A percentile compares a stretch with the other conserved stretches of the same genome.
phyloP scores from a whole-genome alignment of 768 basidiomycete genomes.

The Hemileccinum rubropunctum region DNA sequence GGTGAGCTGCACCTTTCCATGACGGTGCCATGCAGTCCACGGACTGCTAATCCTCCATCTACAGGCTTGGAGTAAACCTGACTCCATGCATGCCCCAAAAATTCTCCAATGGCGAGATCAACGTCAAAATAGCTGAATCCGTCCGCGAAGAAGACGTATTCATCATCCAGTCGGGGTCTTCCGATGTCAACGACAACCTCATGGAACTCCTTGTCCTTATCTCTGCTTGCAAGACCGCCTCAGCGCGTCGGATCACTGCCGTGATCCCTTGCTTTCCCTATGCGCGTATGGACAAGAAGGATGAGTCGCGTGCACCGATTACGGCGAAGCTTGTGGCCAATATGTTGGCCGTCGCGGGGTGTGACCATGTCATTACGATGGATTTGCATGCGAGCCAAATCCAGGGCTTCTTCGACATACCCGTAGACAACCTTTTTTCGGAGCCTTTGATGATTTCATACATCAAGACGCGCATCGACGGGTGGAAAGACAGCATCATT shows the following conservation, averaged over 20 bases:
- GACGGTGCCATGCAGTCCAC: conserved; percentile 35
- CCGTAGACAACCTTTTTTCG: conserved; percentile 95
- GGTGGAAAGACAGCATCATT: conserved; percentile 86
- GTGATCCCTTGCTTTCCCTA: conserved; percentile 99
- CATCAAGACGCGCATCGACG: conserved; percentile 81
- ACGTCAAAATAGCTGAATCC: conserved; percentile 92
- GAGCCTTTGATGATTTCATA: conserved; percentile 94
- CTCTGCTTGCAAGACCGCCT: conserved; percentile 96
- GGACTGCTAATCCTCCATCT: conserved; percentile 48
- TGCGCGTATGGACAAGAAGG: conserved; percentile 97
- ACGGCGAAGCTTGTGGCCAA: conserved; percentile 98
- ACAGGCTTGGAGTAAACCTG: conserved; percentile 86
- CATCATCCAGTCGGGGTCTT: conserved; percentile 90
- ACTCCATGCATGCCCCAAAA: conserved; percentile 83
- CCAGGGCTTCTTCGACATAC: conserved; percentile 98
- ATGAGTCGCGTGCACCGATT: conserved; percentile 93
- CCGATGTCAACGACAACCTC: conserved; percentile 91
- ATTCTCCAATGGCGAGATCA: conserved; percentile 94
- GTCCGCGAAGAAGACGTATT: conserved; percentile 98
- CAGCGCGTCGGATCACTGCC: conserved; percentile 92
- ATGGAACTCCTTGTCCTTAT: conserved; percentile 99
- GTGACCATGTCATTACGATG: conserved; percentile 99
- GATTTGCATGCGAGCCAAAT: conserved; percentile 97
- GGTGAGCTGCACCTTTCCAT: conserved; percentile 72
- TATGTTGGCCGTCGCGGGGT: conserved; percentile 95